Evolutionary conservation across 495 filamentous ascomycete species (phyloP), one percentile per base, ranked within the genome.

Genomic region (Penicillium paxilli): DNA sequence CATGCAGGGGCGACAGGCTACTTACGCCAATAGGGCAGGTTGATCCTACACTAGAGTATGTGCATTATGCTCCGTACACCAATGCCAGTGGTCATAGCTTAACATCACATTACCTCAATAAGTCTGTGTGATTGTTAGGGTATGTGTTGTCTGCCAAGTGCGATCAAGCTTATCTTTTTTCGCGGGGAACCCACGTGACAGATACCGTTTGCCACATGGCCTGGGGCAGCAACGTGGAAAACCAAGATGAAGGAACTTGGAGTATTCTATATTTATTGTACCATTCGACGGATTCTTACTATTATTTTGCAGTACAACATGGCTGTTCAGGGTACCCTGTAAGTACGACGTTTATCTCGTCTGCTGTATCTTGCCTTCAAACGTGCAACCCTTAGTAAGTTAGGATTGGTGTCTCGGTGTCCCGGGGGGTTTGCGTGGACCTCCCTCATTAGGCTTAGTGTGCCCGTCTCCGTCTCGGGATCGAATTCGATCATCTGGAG

Each of bases 401-500:
- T n/a, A n/a, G n/a, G n/a, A n/a, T 35, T 17, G n/a, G 35, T 44
- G 16, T 26, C 23, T 24, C 10, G 35, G 20, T 5, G 19, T 9
- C 28, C 11, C 20, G n/a, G 14, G 17, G 21, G n/a, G 32, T 30
- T 54, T 51, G 64, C 45, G 25, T 66, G 61, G 58, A 66, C 60
- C 59, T 66, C 21, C 64, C 48, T 20, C 5, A 48, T 57, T 49
- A 17, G 57, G 60, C 1, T 22, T 66, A 57, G 60, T 25, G 51
- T 25, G 33, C 33, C 32, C 12, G 20, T 32, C 25, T 16, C 56
- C 44, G 55, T 32, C 32, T 42, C 51, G 51, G 47, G 41, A 33
- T 38, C 35, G 35, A 38, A 38, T 38, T 38, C n/a, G 35, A 38
- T 37, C 32, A 42, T 49, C 54, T 56, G 60, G 57, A 55, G 57